Evolutionary conservation across 768 basidiomycete genomes (phyloP).

Genomic region (Rubroboletus satanas): DNA sequence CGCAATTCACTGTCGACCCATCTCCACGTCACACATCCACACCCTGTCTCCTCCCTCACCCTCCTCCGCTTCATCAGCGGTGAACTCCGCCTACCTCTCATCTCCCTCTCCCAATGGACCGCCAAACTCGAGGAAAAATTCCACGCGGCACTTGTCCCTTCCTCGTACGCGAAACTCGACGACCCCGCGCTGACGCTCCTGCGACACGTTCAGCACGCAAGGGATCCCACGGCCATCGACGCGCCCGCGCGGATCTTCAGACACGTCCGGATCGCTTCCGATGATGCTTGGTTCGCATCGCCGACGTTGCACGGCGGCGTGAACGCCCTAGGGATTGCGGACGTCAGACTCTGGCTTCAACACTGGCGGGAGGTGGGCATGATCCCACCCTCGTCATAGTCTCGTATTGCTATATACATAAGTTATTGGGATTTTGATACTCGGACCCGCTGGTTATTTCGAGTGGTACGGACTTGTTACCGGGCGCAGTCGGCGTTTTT

Average conservation of each 20-base stretch:
- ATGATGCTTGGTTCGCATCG: neutral
- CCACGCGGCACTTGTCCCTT: neutral
- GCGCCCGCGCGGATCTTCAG: neutral
- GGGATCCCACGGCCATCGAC: neutral
- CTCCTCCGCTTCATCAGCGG: slow-evolving; percentile 8
- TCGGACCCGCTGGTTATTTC: neutral
- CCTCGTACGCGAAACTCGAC: neutral
- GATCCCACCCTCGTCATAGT: neutral
- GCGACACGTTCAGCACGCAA: neutral
- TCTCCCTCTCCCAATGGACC: slow-evolving; percentile 9
- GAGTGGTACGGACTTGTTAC: neutral
- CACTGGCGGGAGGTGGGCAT: slow-evolving; percentile 5
- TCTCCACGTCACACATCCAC: slow-evolving; percentile 13
- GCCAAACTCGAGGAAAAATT: slow-evolving; percentile 1
- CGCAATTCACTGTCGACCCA: slow-evolving; percentile 2
- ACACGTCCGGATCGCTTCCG: neutral
- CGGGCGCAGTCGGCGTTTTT: no score
- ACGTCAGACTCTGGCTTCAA: slow-evolving; percentile 7
- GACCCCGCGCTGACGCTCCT: slow-evolving; percentile 1
- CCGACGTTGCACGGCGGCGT: slow-evolving; percentile 2
- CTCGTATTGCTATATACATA: no score
- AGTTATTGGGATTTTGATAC: no score
- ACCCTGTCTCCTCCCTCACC: slow-evolving; percentile 1
- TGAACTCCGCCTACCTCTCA: slow-evolving; percentile 7
- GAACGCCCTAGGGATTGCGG: neutral